A percentile compares a stretch with the other conserved stretches of the same genome.
These are phyloP conservation scores for Tetracentron sinense DNA, from an alignment of 164 flowering plant genomes.

Conservation along the genomic window DNA sequence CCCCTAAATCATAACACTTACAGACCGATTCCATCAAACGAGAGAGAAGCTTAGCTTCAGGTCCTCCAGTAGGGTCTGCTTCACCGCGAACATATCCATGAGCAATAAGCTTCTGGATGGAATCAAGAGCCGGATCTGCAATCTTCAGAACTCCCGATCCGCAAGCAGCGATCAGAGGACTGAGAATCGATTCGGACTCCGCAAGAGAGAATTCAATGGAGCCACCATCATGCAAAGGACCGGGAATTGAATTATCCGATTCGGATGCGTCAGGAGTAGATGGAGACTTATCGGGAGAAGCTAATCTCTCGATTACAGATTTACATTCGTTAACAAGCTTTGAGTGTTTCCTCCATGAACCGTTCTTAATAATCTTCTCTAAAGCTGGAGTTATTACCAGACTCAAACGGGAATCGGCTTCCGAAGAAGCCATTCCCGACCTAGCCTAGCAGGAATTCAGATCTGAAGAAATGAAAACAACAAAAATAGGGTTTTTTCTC, in stretches of 20 bases:
- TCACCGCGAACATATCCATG: slow-evolving; percentile 81
- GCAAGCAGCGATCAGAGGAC: slow-evolving; percentile 68
- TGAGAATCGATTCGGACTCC: slow-evolving; percentile 73
- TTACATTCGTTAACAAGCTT: slow-evolving; percentile 86
- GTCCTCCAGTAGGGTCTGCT: slow-evolving; percentile 65
- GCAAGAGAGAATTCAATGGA: slow-evolving; percentile 50
- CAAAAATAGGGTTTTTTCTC: slow-evolving; percentile 11
- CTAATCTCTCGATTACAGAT: slow-evolving; percentile 53
- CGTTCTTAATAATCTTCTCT: slow-evolving; percentile 85
- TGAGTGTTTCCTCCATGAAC: slow-evolving; percentile 91
- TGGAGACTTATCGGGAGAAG: slow-evolving; percentile 23
- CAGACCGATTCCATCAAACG: slow-evolving; percentile 76
- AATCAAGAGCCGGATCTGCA: slow-evolving; percentile 81
- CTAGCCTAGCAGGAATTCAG: slow-evolving; percentile 16
- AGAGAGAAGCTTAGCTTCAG: slow-evolving; percentile 54
- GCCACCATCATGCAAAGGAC: slow-evolving; percentile 70
- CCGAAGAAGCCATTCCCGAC: slow-evolving; percentile 96
- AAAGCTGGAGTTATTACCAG: slow-evolving; percentile 66
- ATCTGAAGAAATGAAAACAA: slow-evolving; percentile 19
- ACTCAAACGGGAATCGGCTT: slow-evolving; percentile 91
- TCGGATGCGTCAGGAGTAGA: slow-evolving; percentile 16
- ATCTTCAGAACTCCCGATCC: slow-evolving; percentile 62
- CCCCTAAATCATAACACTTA: slow-evolving; percentile 76
- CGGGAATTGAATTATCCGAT: slow-evolving; percentile 42
- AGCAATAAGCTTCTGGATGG: slow-evolving; percentile 76